Evolutionary conservation across 2,329 filamentous ascomycete species (phyloP).

Genomic region (Aschersonia sp.): DNA sequence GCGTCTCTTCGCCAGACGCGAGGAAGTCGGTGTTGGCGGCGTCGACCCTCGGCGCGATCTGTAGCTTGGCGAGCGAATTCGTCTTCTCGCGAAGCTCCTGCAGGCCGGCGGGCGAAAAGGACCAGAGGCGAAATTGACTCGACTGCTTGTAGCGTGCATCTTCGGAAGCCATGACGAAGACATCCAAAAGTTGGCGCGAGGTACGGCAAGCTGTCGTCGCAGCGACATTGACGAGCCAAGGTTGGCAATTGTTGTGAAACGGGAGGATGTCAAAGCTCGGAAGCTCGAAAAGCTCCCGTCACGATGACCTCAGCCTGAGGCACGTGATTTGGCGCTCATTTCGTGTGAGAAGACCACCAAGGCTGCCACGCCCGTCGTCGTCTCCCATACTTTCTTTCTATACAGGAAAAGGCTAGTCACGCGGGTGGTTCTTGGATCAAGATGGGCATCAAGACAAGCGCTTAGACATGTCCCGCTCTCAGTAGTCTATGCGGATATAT

Average conservation of each 20-base stretch:
- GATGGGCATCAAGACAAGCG: no score
- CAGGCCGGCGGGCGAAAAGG: slow-evolving; percentile 64
- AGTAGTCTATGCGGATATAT: not conserved
- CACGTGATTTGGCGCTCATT: not conserved
- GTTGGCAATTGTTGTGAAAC: no score
- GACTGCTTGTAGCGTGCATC: slow-evolving; percentile 83
- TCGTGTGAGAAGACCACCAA: not conserved
- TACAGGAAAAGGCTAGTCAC: no score
- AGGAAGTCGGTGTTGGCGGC: slow-evolving; percentile 56
- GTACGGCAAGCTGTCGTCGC: not conserved
- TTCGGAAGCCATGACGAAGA: slow-evolving; percentile 58
- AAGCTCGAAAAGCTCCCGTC: no score
- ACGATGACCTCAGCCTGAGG: no score
- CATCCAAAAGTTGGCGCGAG: not conserved
- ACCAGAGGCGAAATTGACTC: slow-evolving; percentile 86
- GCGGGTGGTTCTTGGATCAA: no score
- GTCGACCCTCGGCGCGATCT: slow-evolving; percentile 42
- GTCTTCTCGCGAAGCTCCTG: slow-evolving; percentile 60
- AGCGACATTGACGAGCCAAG: no score
- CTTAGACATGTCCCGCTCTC: not conserved
- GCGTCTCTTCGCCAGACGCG: slow-evolving; percentile 68
- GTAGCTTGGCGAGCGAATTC: slow-evolving; percentile 55
- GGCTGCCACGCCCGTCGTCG: not conserved
- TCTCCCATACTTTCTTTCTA: not conserved
- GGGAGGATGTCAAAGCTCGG: no score